phyloP scores from a whole-genome alignment of 345 rosid species.

The Salix brachista region DNA sequence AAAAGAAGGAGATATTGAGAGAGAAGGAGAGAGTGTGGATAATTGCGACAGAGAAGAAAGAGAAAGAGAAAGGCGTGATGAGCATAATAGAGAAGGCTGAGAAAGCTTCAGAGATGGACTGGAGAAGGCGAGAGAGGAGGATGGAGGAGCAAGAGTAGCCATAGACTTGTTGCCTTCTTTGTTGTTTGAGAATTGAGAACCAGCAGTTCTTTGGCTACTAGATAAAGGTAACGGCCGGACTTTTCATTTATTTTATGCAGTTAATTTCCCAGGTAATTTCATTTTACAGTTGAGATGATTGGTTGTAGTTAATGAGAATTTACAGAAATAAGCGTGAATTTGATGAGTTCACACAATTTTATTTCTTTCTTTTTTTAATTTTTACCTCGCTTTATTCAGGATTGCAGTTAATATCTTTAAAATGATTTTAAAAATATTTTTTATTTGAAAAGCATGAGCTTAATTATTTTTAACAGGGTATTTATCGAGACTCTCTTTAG shows the following conservation, averaged over 20 bases:
- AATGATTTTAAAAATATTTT: no score
- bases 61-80: conserved; percentile 26
- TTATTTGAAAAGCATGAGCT: no score
- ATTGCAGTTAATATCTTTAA: neutral
- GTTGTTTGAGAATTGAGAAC: conserved; percentile 29
- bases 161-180: conserved; percentile 21
- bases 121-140: conserved; percentile 30
- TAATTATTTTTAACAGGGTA: no score
- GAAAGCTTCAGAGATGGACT: conserved; percentile 28
- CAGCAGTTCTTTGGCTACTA: conserved; percentile 18
- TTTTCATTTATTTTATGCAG: neutral
- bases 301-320: neutral
- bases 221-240: conserved; percentile 22
- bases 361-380: neutral
- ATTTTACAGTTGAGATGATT: neutral
- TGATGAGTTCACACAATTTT: no score
- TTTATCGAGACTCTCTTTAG: no score
- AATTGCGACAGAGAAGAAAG: conserved; percentile 17
- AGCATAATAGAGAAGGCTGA: conserved; percentile 26
- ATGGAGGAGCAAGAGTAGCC: conserved; percentile 49
- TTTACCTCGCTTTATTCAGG: neutral
- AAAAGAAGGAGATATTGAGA: conserved; percentile 33
- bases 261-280: conserved; percentile 12
- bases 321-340: neutral
- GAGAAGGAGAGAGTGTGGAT: conserved; percentile 21